Percentiles rank a stretch among this genome's conserved stretches.
phyloP scores from a whole-genome alignment of 352 stramenopile species.

The Hyaloperonospora arabidopsidis region DNA sequence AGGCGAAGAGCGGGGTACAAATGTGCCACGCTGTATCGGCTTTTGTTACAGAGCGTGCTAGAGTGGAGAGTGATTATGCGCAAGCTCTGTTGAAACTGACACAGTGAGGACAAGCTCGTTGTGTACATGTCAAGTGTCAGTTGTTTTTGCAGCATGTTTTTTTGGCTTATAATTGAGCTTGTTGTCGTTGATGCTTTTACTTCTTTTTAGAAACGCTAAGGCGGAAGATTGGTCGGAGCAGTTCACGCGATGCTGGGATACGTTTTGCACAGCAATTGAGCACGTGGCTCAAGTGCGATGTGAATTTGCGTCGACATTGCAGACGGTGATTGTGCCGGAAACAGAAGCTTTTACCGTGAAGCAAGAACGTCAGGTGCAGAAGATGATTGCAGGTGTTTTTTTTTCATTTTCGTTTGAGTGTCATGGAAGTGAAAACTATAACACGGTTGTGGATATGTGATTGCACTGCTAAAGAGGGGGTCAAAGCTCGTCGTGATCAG shows the following conservation, averaged over 20 bases:
- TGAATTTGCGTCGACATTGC: constrained; percentile 55
- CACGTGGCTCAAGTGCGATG: constrained; percentile 44
- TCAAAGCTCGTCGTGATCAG: constrained; percentile 55
- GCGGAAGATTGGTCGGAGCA: constrained; percentile 67
- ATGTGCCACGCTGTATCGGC: constrained; percentile 59
- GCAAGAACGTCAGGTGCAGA: constrained; percentile 71
- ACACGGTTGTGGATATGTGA: constrained; percentile 3
- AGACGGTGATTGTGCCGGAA: constrained; percentile 44
- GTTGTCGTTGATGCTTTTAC: neutral
- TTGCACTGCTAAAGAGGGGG: constrained; percentile 39
- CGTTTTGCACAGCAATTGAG: constrained; percentile 49
- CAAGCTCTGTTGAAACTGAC: constrained; percentile 52
- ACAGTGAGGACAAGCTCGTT: constrained; percentile 28
- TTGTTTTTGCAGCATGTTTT: neutral
- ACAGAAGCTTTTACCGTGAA: constrained; percentile 64
- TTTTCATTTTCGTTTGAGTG: neutral
- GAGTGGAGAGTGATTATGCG: constrained; percentile 53
- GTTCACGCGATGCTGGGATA: constrained; percentile 45
- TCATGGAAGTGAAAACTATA: constrained; percentile 1
- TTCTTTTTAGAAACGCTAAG: constrained; percentile 32
- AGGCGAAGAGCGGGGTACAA: constrained; percentile 69
- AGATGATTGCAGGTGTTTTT: constrained; percentile 50
- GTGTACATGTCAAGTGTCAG: neutral
- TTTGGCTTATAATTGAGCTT: neutral
- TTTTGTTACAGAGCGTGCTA: constrained; percentile 54